A percentile compares a stretch with the other conserved stretches of the same genome.
phyloP scores from a whole-genome alignment of 2,329 filamentous ascomycete genomes.

The Helotiales sp. region DNA sequence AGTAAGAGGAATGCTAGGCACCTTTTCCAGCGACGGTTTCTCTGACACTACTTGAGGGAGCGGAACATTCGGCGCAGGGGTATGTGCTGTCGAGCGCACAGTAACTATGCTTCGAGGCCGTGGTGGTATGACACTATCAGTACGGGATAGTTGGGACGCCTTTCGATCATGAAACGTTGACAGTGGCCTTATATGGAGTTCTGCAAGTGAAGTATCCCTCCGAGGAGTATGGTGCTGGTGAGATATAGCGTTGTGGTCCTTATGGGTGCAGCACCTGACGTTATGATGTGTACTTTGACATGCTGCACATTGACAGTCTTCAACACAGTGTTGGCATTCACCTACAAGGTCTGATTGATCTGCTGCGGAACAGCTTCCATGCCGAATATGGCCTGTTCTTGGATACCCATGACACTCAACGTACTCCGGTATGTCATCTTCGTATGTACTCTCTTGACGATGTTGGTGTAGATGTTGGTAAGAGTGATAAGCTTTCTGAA shows the following conservation, averaged over 20 bases:
- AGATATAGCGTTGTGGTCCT: constrained; percentile 22
- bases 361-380: constrained; percentile 19
- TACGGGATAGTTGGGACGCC: not conserved
- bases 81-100: not conserved
- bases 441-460: not conserved
- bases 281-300: constrained; percentile 28
- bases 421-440: constrained; percentile 10
- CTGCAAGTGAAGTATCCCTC: not conserved
- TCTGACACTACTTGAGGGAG: not conserved
- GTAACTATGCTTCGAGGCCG: not conserved
- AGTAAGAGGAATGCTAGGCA: not conserved
- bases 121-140: not conserved
- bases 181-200: not conserved
- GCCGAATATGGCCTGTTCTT: constrained; percentile 25
- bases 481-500: not conserved
- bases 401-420: constrained; percentile 31
- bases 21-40: not conserved
- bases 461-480: not conserved
- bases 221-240: constrained; percentile 24
- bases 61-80: not conserved
- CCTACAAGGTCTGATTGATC: constrained; percentile 24
- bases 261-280: constrained; percentile 30
- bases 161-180: not conserved
- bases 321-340: constrained; percentile 32
- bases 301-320: constrained; percentile 30